Conservation (phyloP, 2,329 filamentous ascomycete species). For the Calycina marina region DNA sequence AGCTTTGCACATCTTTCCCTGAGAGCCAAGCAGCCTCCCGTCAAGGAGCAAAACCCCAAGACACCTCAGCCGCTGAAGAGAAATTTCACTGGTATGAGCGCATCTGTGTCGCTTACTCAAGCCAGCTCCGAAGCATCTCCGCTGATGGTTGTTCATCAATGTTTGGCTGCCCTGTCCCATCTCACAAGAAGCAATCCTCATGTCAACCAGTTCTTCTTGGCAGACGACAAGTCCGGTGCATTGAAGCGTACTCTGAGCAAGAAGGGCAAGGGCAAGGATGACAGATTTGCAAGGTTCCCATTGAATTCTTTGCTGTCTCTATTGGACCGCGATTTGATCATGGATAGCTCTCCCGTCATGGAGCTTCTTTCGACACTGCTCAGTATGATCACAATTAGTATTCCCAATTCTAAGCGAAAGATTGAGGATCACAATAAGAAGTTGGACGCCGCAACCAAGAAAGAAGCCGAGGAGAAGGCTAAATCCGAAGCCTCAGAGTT, state of each 20-base stretch:
- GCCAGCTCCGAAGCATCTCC: conserved; percentile 82
- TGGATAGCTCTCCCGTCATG: conserved; percentile 96
- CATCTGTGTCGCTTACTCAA: conserved; percentile 13
- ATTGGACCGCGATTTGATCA: conserved; percentile 85
- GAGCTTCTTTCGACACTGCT: conserved; percentile 78
- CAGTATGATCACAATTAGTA: conserved; percentile 74
- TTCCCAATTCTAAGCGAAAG: conserved; percentile 69
- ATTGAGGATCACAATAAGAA: conserved; percentile 25
- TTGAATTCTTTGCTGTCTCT: conserved; percentile 81
- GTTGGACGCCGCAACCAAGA: conserved; percentile 19
- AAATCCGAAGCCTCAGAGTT: conserved; percentile 1
- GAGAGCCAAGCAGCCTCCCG: conserved; percentile 62
- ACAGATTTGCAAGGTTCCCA: conserved; percentile 72
- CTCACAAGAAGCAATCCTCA: conserved; percentile 75
- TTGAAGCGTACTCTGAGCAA: conserved; percentile 63
- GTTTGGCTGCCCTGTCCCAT: conserved; percentile 70
- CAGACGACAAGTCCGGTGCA: conserved; percentile 67
- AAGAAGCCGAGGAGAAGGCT: conserved; percentile 20
- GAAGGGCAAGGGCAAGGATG: conserved; percentile 80
- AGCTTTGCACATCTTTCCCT: conserved; percentile 90
- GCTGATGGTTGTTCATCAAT: conserved; percentile 90
- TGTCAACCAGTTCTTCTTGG: conserved; percentile 82
- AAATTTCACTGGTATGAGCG: conserved; percentile 44
- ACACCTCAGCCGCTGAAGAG: conserved; percentile 72
- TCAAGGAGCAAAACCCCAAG: conserved; percentile 48